Evolutionary conservation across 306 rosid species (phyloP), one percentile per base, ranked within the genome.

Genomic region (Senna tora): DNA sequence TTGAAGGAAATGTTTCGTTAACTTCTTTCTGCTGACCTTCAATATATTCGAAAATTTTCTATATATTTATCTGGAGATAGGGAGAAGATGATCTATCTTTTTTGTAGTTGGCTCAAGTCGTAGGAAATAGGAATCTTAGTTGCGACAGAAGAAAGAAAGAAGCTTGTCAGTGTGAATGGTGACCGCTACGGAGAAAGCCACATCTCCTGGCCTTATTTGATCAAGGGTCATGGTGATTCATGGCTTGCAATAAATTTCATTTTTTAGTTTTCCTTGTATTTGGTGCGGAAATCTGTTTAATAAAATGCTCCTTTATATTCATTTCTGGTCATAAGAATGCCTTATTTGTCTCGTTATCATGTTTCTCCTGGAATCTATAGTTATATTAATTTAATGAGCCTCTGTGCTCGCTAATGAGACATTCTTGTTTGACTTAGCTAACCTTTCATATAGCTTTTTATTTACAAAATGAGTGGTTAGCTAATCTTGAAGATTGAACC

Each of bases 201-300:
- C 21, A 10, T 69, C 56, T 49, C 51, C 51, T 61, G 57, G 28
- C 33, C 52, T 51, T 51, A 69, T 39, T 25, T 42, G 69, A 76
- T 25, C 45, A 60, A 16, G n/a, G 49, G 22, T 20, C 41, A 59
- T 9, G 54, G 43, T 20, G 19, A 28, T 17, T 56, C 56, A 10
- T 28, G 20, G 61, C 42, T 41, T 4, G 55, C 16, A 50, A 14
- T 41, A 49, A 2, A 22, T 7, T 39, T 9, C 45, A 39, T 21
- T 68, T 69, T 36, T 4, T 16, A 22, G 12, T 56, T 55, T 17
- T 2, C 7, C 47, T 49, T 67, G 20, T n/a, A 57, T 25, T 71
- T 30, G 57, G 34, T 45, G 47, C 38, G 68, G 25, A 58, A 15
- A 60, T 72, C n/a, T 46, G 50, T 60, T 33, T 30, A 5, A 1